Conservation (phyloP, 495 filamentous ascomycete species). For the Talaromyces adpressus region DNA sequence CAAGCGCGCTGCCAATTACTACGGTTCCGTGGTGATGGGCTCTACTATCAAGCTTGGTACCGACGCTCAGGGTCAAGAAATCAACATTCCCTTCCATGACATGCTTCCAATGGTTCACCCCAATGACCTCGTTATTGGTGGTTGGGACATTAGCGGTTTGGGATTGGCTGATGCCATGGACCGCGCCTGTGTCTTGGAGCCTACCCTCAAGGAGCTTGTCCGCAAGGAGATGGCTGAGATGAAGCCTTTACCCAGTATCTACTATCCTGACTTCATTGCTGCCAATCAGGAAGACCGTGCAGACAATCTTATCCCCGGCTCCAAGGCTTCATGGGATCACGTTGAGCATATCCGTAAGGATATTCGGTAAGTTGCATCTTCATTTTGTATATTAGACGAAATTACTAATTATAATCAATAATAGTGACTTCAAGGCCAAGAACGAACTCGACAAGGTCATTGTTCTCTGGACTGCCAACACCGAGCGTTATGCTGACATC, state of each 20-base stretch:
- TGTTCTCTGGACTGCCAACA: slow-evolving; percentile 98
- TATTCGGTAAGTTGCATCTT: slow-evolving; percentile 61
- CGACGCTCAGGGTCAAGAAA: slow-evolving; percentile 78
- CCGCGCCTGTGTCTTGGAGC: slow-evolving; percentile 88
- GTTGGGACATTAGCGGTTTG: slow-evolving; percentile 93
- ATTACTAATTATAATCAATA: background rate
- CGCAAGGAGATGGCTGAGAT: slow-evolving; percentile 88
- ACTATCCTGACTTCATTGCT: slow-evolving; percentile 99
- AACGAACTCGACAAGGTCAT: slow-evolving; percentile 92
- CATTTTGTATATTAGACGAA: background rate
- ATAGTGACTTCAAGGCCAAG: slow-evolving; percentile 79
- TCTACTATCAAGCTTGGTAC: slow-evolving; percentile 95
- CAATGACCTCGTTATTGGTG: slow-evolving; percentile 90
- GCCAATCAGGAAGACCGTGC: slow-evolving; percentile 97
- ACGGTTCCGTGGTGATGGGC: slow-evolving; percentile 92
- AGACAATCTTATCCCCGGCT: slow-evolving; percentile 79
- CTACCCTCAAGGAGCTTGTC: slow-evolving; percentile 78
- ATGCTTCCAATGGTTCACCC: slow-evolving; percentile 96
- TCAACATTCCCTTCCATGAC: slow-evolving; percentile 94
- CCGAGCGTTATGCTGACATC: slow-evolving; percentile 90
- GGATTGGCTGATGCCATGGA: slow-evolving; percentile 92
- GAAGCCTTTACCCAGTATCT: slow-evolving; percentile 88
- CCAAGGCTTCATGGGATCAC: slow-evolving; percentile 77
- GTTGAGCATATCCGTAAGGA: slow-evolving; percentile 92
- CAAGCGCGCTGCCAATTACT: slow-evolving; percentile 82